Percentiles rank a stretch among this genome's conserved stretches.
Evolutionary conservation across 768 basidiomycete species (phyloP).

Genomic region (Thelephora ganbajun): DNA sequence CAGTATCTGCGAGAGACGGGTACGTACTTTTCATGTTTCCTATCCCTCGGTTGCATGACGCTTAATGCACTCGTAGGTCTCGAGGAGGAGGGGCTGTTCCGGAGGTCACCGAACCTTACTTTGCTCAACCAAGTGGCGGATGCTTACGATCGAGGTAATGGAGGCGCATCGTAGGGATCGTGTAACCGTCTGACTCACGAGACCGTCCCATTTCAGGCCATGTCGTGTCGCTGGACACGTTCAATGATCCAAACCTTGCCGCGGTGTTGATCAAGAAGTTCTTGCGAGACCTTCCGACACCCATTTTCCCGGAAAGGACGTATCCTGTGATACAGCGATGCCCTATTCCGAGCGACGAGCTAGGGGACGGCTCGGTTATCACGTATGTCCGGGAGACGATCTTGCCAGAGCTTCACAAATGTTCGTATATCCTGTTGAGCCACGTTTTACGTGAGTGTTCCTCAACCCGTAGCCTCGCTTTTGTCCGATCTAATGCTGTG

Average conservation of each 20-base stretch:
- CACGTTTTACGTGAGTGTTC: slow-evolving; percentile 23
- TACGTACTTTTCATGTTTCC: slow-evolving; percentile 7
- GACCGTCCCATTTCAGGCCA: slow-evolving; percentile 46
- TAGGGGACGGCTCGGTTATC: slow-evolving; percentile 42
- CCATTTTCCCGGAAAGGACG: slow-evolving; percentile 58
- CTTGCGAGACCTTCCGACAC: slow-evolving; percentile 64
- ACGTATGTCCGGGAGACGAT: slow-evolving; percentile 56
- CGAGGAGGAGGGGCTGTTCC: slow-evolving; percentile 67
- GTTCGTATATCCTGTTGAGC: slow-evolving; percentile 61
- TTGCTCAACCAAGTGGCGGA: slow-evolving; percentile 64
- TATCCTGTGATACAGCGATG: slow-evolving; percentile 58
- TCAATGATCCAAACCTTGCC: slow-evolving; percentile 66
- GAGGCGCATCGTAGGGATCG: neutral
- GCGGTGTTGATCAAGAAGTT: slow-evolving; percentile 83
- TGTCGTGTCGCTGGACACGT: slow-evolving; percentile 64
- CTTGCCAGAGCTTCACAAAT: slow-evolving; percentile 53
- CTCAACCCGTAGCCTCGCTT: neutral
- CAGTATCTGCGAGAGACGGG: slow-evolving; percentile 54
- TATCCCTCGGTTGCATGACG: neutral
- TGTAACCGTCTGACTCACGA: slow-evolving; percentile 4
- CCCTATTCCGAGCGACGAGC: slow-evolving; percentile 39
- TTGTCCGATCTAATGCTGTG: neutral
- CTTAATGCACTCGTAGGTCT: slow-evolving; percentile 24
- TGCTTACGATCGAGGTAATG: slow-evolving; percentile 68
- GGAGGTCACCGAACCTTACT: slow-evolving; percentile 63